Conservation (phyloP, 768 basidiomycete genomes). For the Boletus rufocinnamomeus region DNA sequence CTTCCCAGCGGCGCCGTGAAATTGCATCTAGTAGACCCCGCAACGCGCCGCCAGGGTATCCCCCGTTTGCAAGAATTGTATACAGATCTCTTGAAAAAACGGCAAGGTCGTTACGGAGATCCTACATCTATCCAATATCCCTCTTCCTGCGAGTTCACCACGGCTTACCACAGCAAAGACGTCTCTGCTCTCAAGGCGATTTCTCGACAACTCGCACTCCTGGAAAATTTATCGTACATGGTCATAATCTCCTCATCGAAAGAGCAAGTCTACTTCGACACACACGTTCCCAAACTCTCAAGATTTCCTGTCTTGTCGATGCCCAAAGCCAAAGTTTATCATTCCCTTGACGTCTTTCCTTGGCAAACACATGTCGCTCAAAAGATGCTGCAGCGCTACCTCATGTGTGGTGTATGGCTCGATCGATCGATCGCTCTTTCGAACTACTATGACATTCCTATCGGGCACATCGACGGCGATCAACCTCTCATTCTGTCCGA, state of each 20-base stretch:
- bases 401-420: slow-evolving; percentile 76
- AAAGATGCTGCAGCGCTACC: slow-evolving; percentile 84
- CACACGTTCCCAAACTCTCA: slow-evolving; percentile 62
- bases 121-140: slow-evolving; percentile 65
- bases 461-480: slow-evolving; percentile 92
- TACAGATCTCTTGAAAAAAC: slow-evolving; percentile 57
- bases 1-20: slow-evolving; percentile 67
- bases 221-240: slow-evolving; percentile 72
- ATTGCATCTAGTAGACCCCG: slow-evolving; percentile 89
- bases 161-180: slow-evolving; percentile 79
- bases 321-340: slow-evolving; percentile 75
- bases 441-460: slow-evolving; percentile 88
- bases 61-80: slow-evolving; percentile 78
- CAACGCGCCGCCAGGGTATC: slow-evolving; percentile 81
- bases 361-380: slow-evolving; percentile 85
- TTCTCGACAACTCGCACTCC: slow-evolving; percentile 78
- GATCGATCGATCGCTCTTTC: slow-evolving; percentile 78
- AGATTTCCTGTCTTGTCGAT: slow-evolving; percentile 90
- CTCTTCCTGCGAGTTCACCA: slow-evolving; percentile 56
- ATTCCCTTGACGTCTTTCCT: slow-evolving; percentile 77
- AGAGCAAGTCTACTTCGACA: slow-evolving; percentile 81
- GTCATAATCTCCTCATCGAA: slow-evolving; percentile 86
- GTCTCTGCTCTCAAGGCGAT: slow-evolving; percentile 80
- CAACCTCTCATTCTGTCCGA: slow-evolving; percentile 87
- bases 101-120: slow-evolving; percentile 41